A percentile compares a stretch with the other conserved stretches of the same genome.
Evolutionary conservation across 2,329 filamentous ascomycete species (phyloP).

Genomic region (Fonsecaea monophora): DNA sequence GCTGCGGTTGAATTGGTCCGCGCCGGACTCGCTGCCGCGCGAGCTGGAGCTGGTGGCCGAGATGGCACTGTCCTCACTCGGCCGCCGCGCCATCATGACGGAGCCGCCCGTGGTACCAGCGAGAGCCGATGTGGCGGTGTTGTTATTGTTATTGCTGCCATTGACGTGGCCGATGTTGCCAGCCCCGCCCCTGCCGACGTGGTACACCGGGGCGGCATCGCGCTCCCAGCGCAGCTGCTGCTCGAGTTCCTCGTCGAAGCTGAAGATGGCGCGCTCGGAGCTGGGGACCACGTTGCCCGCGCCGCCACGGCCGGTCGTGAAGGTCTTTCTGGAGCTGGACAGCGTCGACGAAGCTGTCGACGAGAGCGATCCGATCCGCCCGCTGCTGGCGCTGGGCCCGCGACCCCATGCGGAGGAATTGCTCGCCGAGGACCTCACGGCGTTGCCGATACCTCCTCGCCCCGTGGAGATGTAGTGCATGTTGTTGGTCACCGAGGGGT

Average conservation of each 20-base stretch:
- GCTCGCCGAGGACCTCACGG: constrained; percentile 58
- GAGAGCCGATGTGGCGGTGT: constrained; percentile 6
- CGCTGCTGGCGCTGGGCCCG: constrained; percentile 52
- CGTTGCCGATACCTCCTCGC: constrained; percentile 70
- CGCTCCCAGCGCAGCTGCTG: constrained; percentile 61
- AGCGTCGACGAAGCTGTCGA: constrained; percentile 42
- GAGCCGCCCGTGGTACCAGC: background rate
- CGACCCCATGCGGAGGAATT: constrained; percentile 23
- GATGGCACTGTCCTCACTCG: constrained; percentile 26
- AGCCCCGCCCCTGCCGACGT: constrained; percentile 67
- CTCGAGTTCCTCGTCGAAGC: constrained; percentile 70
- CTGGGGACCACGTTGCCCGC: constrained; percentile 61
- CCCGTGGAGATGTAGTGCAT: constrained; percentile 60
- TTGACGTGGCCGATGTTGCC: constrained; percentile 54
- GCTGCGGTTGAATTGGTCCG: constrained; percentile 38
- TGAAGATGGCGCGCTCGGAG: constrained; percentile 66
- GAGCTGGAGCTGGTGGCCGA: constrained; percentile 15
- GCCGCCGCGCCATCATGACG: constrained; percentile 10
- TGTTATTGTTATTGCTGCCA: constrained; percentile 2
- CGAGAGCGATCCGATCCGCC: constrained; percentile 31
- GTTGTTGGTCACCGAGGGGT: constrained; percentile 60
- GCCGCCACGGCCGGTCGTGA: constrained; percentile 60
- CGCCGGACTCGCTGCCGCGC: constrained; percentile 36
- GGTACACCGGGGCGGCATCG: constrained; percentile 66
- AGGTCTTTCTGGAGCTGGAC: constrained; percentile 52